Conservation (phyloP, 768 basidiomycete genomes). For the Terana coerulea region DNA sequence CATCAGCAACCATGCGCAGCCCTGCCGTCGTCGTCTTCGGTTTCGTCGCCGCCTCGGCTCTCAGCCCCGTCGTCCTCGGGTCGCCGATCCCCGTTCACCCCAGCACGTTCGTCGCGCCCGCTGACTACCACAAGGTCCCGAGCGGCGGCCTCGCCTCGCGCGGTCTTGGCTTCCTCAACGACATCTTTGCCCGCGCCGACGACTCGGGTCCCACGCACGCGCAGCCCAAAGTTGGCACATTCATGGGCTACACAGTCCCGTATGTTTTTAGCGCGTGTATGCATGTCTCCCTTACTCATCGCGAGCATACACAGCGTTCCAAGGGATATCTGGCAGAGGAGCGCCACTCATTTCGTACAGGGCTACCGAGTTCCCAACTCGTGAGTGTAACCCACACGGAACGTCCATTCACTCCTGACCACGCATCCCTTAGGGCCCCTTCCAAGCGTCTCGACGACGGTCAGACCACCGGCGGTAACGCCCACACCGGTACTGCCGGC, state of each 20-base stretch:
- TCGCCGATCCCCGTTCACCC: conserved; percentile 14
- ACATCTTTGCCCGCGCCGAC: conserved; percentile 14
- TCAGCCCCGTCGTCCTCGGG: conserved; percentile 18
- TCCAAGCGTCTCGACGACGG: conserved; percentile 20
- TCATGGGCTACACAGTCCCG: conserved; percentile 6
- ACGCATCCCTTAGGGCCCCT: too few relatives aligned
- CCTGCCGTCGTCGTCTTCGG: conserved; percentile 22
- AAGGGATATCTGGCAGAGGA: conserved; percentile 16
- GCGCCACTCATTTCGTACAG: too few relatives aligned
- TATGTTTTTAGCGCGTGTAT: not conserved
- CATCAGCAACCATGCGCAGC: conserved; percentile 21
- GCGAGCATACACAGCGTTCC: conserved; percentile 6
- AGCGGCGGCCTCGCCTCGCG: not conserved
- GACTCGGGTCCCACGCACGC: not conserved
- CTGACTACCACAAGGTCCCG: conserved; percentile 1
- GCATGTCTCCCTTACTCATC: not conserved
- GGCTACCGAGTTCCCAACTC: too few relatives aligned
- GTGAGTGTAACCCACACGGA: too few relatives aligned
- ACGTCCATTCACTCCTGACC: too few relatives aligned
- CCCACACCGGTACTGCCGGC: conserved; percentile 22
- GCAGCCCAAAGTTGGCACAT: conserved; percentile 9
- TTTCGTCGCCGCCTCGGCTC: conserved; percentile 19
- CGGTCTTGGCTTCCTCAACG: conserved; percentile 11
- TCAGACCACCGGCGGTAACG: conserved; percentile 25
- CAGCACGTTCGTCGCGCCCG: not conserved